Evolutionary conservation across 78 protist species (phyloP).

Genomic region (Dictyostelium firmibasis): DNA sequence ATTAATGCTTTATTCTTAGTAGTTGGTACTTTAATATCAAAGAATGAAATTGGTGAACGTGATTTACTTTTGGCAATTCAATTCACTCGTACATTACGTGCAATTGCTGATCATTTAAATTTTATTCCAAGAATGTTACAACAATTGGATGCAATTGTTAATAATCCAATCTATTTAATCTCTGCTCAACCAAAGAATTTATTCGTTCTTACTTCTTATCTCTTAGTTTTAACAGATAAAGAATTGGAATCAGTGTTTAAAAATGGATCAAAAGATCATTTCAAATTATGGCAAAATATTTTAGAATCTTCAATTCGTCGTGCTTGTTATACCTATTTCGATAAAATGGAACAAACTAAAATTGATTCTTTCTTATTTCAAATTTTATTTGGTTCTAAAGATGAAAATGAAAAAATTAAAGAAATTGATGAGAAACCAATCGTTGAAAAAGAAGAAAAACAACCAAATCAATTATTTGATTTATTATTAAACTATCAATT

Average conservation of each 20-base stretch:
- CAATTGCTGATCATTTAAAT: slow-evolving; percentile 18
- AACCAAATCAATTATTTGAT: not conserved
- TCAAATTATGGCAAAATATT: slow-evolving; percentile 32
- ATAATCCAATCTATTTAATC: not conserved
- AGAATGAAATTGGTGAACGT: slow-evolving; percentile 74
- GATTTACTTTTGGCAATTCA: slow-evolving; percentile 28
- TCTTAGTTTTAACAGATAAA: not conserved
- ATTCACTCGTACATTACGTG: slow-evolving; percentile 60
- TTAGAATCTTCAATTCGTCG: slow-evolving; percentile 55
- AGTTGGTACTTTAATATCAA: slow-evolving; percentile 55
- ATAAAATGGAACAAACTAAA: slow-evolving; percentile 27
- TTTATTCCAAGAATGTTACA: slow-evolving; percentile 11
- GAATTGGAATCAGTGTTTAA: not conserved
- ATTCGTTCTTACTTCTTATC: slow-evolving; percentile 24
- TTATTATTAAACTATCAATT: slow-evolving; percentile 6
- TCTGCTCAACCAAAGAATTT: slow-evolving; percentile 73
- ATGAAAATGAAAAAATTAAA: not conserved
- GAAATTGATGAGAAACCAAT: not conserved
- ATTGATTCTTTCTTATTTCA: slow-evolving; percentile 14
- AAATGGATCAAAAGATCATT: not conserved
- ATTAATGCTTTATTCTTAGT: slow-evolving; percentile 59
- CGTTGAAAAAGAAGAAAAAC: not conserved
- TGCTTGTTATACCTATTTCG: slow-evolving; percentile 21
- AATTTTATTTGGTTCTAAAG: slow-evolving; percentile 8
- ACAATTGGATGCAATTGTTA: slow-evolving; percentile 34